These are phyloP conservation scores for Escallonia herrerae DNA, from an alignment of 129 eudicot genomes.

Conservation along the genomic window DNA sequence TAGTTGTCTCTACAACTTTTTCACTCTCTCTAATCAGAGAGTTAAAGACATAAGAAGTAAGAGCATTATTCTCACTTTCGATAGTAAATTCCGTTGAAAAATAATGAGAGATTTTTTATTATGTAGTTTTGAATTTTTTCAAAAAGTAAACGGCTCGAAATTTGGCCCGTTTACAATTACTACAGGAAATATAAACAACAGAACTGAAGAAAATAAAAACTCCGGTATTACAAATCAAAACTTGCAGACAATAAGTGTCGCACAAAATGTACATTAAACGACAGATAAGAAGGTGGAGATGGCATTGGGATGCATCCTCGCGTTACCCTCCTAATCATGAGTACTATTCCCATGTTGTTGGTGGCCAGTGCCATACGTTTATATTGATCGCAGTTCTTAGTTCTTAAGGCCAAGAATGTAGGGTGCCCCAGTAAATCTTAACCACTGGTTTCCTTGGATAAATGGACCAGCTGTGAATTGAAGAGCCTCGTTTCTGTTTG, in stretches of 20 bases:
- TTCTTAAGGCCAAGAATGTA: slow-evolving; percentile 24
- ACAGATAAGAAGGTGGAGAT: neutral
- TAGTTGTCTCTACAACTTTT: no score
- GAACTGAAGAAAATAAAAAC: neutral
- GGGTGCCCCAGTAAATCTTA: slow-evolving; percentile 22
- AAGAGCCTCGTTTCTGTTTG: slow-evolving; percentile 28
- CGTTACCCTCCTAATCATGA: neutral
- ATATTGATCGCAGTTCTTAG: neutral
- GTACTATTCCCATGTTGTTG: neutral
- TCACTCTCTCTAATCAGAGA: no score
- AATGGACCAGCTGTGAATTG: slow-evolving; percentile 31
- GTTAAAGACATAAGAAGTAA: no score
- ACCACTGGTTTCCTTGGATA: slow-evolving; percentile 40
- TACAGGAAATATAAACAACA: no score
- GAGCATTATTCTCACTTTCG: no score
- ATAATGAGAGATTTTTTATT: no score
- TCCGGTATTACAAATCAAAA: neutral
- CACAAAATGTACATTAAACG: neutral
- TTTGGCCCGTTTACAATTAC: no score
- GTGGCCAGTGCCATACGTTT: neutral
- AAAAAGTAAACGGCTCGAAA: no score
- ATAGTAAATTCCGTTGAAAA: no score
- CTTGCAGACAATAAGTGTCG: neutral
- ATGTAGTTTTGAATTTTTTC: no score
- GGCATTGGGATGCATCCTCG: neutral